Evolutionary conservation across 768 basidiomycete species (phyloP).

Genomic region (Auriculariales sp.): DNA sequence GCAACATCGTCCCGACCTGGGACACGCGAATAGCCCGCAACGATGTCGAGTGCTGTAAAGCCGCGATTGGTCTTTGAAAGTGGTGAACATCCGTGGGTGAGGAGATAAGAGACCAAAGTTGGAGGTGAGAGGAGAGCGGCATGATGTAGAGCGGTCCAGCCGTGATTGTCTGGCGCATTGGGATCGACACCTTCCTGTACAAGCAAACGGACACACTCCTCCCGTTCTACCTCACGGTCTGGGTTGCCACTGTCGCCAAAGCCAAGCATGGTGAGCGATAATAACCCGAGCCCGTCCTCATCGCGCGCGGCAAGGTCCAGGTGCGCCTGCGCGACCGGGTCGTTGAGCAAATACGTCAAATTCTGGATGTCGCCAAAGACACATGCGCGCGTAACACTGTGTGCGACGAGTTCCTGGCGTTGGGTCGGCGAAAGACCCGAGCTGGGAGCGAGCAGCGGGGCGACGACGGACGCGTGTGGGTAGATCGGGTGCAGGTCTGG

Average conservation of each 20-base stretch:
- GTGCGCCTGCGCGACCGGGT: constrained; percentile 47
- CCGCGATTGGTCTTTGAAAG: constrained; percentile 63
- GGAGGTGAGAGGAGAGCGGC: constrained; percentile 81
- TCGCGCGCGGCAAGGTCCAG: constrained; percentile 60
- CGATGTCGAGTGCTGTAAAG: constrained; percentile 78
- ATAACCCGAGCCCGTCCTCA: constrained; percentile 73
- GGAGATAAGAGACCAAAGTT: constrained; percentile 79
- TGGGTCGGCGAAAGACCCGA: constrained; percentile 56
- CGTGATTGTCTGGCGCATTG: constrained; percentile 47
- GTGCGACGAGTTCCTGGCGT: constrained; percentile 53
- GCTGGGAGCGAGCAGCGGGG: constrained; percentile 46
- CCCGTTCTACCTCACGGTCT: constrained; percentile 76
- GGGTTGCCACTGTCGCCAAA: constrained; percentile 72
- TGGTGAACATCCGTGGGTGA: constrained; percentile 84
- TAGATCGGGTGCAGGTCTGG: constrained; percentile 72
- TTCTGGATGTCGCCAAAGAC: constrained; percentile 62
- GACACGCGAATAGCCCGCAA: constrained; percentile 68
- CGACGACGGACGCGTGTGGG: constrained; percentile 49
- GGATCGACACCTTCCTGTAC: constrained; percentile 67
- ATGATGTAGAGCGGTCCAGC: constrained; percentile 92
- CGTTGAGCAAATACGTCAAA: constrained; percentile 56
- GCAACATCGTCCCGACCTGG: constrained; percentile 78
- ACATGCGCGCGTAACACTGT: constrained; percentile 63
- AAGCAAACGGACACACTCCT: constrained; percentile 75
- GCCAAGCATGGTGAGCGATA: constrained; percentile 66